Conservation (phyloP, 768 basidiomycete species). For the Coprinopsis cinerea region DNA sequence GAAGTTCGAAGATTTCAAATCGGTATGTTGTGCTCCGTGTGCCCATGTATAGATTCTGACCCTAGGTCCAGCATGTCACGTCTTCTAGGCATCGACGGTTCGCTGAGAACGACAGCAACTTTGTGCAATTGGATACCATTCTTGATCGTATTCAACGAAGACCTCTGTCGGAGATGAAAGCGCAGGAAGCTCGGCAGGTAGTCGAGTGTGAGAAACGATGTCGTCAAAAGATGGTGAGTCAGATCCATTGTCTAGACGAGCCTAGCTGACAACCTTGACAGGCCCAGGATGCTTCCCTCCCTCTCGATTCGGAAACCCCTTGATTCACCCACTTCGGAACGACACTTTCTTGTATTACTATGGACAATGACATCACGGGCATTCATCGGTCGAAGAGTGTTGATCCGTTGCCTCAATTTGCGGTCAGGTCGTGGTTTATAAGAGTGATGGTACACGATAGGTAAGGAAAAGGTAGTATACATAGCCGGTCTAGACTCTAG, state of each 20-base stretch:
- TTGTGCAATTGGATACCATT: constrained; percentile 69
- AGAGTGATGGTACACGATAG: background rate
- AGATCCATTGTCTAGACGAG: background rate
- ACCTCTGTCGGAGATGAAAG: constrained; percentile 9
- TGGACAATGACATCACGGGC: constrained; percentile 4
- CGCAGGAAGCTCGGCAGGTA: background rate
- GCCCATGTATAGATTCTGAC: constrained; percentile 5
- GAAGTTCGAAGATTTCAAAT: constrained; percentile 84
- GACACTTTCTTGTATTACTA: constrained; percentile 1
- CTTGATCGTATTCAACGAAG: constrained; percentile 54
- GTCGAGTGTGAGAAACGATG: background rate
- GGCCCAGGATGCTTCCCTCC: background rate
- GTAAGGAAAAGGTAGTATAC: background rate
- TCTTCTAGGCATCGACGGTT: constrained; percentile 77
- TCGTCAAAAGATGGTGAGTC: background rate
- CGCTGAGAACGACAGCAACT: constrained; percentile 73
- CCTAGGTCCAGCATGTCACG: constrained; percentile 54
- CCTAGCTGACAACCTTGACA: background rate
- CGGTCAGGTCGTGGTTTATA: background rate
- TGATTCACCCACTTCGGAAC: background rate
- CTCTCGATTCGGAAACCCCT: background rate
- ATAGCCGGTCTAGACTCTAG: too few relatives aligned
- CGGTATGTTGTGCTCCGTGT: constrained; percentile 41
- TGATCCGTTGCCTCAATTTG: background rate
- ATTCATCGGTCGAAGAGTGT: background rate